phyloP scores from a whole-genome alignment of 2,329 filamentous ascomycete species.

The Aspergillus awamori region DNA sequence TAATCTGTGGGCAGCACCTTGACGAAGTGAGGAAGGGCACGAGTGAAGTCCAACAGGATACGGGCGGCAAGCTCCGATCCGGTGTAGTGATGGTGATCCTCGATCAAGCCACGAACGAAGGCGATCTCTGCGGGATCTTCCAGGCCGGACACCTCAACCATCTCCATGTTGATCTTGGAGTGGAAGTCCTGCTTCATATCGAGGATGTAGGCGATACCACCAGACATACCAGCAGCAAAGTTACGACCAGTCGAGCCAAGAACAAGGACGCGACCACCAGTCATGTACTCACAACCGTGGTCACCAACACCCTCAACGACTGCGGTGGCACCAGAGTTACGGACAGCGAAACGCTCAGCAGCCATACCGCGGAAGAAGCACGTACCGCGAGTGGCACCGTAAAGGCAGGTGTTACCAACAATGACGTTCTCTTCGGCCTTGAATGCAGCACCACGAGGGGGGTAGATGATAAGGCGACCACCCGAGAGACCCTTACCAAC shows the following conservation, averaged over 20 bases:
- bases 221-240: slow-evolving; percentile 98
- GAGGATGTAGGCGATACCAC: slow-evolving; percentile 92
- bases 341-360: slow-evolving; percentile 93
- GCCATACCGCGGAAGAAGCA: slow-evolving; percentile 98
- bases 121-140: slow-evolving; percentile 88
- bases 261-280: slow-evolving; percentile 85
- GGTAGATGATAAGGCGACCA: slow-evolving; percentile 90
- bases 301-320: slow-evolving; percentile 96
- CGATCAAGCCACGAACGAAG: slow-evolving; percentile 85
- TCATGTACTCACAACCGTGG: slow-evolving; percentile 99
- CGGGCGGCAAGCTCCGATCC: slow-evolving; percentile 92
- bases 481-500: slow-evolving; percentile 95
- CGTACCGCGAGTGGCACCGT: slow-evolving; percentile 86
- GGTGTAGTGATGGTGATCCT: slow-evolving; percentile 97
- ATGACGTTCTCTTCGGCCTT: slow-evolving; percentile 96
- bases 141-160: slow-evolving; percentile 86
- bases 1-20: slow-evolving; percentile 95
- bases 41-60: slow-evolving; percentile 92
- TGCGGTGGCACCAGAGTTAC: slow-evolving; percentile 94
- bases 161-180: slow-evolving; percentile 93
- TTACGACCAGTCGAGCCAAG: slow-evolving; percentile 90
- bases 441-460: slow-evolving; percentile 84
- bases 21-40: slow-evolving; percentile 85
- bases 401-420: slow-evolving; percentile 91
- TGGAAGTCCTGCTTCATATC: slow-evolving; percentile 88